Conservation (phyloP, 2,329 filamentous ascomycete species). For the Trichoderma breve region DNA sequence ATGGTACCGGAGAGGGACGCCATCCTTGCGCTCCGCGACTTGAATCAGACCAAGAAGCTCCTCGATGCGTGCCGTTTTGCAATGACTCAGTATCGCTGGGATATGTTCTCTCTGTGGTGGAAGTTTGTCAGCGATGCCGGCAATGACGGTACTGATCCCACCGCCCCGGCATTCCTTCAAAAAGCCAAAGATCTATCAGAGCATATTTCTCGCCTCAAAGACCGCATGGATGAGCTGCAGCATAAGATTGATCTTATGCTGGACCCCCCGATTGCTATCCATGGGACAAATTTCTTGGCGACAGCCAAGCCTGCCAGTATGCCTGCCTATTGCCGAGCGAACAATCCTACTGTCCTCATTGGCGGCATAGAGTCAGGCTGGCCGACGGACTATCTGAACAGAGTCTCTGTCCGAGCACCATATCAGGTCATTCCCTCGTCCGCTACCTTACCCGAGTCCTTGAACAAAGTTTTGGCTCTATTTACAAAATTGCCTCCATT, state of each 20-base stretch:
- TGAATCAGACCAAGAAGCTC: slow-evolving; percentile 23
- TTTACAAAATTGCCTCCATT: not conserved
- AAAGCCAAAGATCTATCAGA: not conserved
- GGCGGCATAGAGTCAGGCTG: not conserved
- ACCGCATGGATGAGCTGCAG: not conserved
- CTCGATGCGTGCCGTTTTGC: slow-evolving; percentile 26
- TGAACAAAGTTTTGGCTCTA: not conserved
- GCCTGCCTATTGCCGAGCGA: not conserved
- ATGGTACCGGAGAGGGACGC: not conserved
- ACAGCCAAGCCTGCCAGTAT: not conserved
- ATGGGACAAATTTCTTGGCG: not conserved
- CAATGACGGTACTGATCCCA: not conserved
- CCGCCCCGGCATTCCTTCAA: not conserved
- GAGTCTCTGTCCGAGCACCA: not conserved
- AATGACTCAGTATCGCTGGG: slow-evolving; percentile 34
- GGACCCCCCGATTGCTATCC: not conserved
- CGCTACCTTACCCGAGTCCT: not conserved
- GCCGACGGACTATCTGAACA: not conserved
- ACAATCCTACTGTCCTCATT: not conserved
- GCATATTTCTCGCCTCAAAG: not conserved
- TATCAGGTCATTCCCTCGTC: not conserved
- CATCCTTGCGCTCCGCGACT: not conserved
- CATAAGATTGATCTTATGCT: not conserved
- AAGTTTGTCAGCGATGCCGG: slow-evolving; percentile 27
- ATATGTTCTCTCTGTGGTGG: slow-evolving; percentile 44